Conservation (phyloP, 2,329 filamentous ascomycete species). For the Microthyrium microscopicum region DNA sequence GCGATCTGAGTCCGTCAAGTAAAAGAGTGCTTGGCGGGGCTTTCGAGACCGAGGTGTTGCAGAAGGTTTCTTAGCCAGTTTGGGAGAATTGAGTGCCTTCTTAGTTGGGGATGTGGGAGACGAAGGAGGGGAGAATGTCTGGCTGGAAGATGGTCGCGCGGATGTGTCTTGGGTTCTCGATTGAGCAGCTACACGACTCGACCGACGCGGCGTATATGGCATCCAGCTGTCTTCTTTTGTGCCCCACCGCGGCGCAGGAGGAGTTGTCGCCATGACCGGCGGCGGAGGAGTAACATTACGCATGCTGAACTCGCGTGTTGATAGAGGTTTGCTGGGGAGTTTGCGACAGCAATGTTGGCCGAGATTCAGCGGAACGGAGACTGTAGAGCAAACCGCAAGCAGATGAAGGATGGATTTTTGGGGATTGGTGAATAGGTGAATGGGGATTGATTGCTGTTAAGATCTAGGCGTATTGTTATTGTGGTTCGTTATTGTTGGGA, state of each 20-base stretch:
- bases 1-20: background rate
- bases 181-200: slow-evolving; percentile 45
- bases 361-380: background rate
- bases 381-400: background rate
- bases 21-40: no score
- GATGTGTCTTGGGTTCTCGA: slow-evolving; percentile 15
- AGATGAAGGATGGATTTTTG: background rate
- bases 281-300: slow-evolving; percentile 53
- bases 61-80: no score
- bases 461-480: no score
- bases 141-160: slow-evolving; percentile 21
- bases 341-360: slow-evolving; percentile 1
- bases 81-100: no score
- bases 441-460: background rate
- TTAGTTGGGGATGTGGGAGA: slow-evolving; percentile 21
- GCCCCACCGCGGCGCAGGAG: slow-evolving; percentile 51
- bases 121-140: slow-evolving; percentile 27
- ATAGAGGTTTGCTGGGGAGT: no score
- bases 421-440: background rate
- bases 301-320: no score
- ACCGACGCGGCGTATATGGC: slow-evolving; percentile 56
- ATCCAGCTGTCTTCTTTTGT: slow-evolving; percentile 49
- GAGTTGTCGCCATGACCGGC: slow-evolving; percentile 42
- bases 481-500: no score
- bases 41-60: no score